These are phyloP conservation scores for Polyporus arcularius DNA, from an alignment of 768 basidiomycete species.

Conservation along the genomic window DNA sequence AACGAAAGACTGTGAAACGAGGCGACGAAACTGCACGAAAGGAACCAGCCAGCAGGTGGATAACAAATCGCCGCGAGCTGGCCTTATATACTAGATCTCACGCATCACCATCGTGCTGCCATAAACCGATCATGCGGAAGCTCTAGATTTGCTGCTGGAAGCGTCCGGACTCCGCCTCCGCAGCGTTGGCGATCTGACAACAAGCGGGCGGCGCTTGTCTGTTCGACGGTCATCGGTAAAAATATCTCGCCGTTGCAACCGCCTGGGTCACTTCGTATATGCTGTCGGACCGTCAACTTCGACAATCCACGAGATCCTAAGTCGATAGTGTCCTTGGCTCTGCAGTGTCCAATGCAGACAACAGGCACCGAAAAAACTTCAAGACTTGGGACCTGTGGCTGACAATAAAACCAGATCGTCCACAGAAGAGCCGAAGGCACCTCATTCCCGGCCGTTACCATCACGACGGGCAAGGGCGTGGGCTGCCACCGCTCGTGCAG, in stretches of 20 bases:
- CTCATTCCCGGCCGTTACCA: not conserved
- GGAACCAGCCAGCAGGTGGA: conserved; percentile 4
- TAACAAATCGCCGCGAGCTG: not conserved
- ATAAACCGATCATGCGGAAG: not conserved
- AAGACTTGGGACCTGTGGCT: too few relatives aligned
- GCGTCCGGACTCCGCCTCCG: not conserved
- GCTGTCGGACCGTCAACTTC: too few relatives aligned
- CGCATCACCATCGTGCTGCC: conserved; percentile 2
- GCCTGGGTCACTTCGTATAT: too few relatives aligned
- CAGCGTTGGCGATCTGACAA: not conserved
- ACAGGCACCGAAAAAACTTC: too few relatives aligned
- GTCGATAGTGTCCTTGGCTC: too few relatives aligned
- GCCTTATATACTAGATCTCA: not conserved
- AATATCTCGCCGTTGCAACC: not conserved
- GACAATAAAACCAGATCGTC: too few relatives aligned
- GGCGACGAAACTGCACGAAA: not conserved
- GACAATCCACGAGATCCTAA: too few relatives aligned
- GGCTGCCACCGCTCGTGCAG: too few relatives aligned
- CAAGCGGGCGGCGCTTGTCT: not conserved
- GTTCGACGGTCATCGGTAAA: not conserved
- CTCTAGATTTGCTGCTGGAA: not conserved
- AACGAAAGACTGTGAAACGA: not conserved
- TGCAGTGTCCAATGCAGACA: too few relatives aligned
- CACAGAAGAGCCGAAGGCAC: not conserved
- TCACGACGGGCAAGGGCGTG: not conserved